These are phyloP conservation scores for Scytalidium sp. DNA, from an alignment of 2,329 filamentous ascomycete genomes.

Conservation along the genomic window DNA sequence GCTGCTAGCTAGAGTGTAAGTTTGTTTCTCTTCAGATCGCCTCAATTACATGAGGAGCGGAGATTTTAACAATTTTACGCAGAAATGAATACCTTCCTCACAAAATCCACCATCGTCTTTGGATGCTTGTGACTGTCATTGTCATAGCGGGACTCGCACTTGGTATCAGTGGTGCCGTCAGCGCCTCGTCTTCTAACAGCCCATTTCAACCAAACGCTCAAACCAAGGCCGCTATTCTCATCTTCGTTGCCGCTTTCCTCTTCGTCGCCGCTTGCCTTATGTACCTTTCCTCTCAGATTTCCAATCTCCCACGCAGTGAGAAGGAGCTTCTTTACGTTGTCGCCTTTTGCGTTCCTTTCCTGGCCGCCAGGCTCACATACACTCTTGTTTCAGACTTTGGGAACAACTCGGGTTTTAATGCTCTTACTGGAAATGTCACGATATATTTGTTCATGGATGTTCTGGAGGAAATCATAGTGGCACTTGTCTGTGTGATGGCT, in stretches of 20 bases:
- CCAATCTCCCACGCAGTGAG: neutral
- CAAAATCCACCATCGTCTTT: neutral
- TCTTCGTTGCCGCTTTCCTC: conserved; percentile 2
- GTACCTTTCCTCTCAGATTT: neutral
- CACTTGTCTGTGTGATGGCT: neutral
- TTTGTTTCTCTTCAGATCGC: neutral
- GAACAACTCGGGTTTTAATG: neutral
- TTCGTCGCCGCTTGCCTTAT: neutral
- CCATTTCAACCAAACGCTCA: neutral
- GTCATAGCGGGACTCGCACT: neutral
- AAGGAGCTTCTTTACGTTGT: neutral
- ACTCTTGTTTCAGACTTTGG: neutral
- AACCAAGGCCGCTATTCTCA: conserved; percentile 1
- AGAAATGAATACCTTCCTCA: neutral
- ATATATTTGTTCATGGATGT: neutral
- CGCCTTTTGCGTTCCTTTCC: neutral
- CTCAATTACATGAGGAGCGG: neutral
- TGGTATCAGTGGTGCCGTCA: conserved; percentile 3
- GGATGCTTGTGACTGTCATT: neutral
- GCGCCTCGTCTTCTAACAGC: neutral
- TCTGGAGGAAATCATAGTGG: neutral
- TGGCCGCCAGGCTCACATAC: neutral
- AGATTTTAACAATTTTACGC: neutral
- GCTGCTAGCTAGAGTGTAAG: conserved; percentile 8
- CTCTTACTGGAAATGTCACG: neutral